Evolutionary conservation across 441 rosid species (phyloP).

Genomic region (Arabidopsis lyrata): DNA sequence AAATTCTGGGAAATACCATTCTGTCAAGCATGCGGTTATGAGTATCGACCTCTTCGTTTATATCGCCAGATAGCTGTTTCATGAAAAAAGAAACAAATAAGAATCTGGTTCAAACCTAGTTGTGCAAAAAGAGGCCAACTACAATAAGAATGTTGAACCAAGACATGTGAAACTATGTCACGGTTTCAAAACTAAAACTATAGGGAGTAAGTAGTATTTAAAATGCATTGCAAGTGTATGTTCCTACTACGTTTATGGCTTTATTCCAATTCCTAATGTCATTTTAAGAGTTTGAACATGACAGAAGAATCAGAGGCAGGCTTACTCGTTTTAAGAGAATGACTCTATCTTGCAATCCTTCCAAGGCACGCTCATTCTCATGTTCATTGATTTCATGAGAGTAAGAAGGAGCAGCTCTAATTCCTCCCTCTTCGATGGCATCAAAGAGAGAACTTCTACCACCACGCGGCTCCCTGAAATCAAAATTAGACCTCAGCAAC

Average conservation of each 20-base stretch:
- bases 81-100: slow-evolving; percentile 27
- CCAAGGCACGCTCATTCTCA: slow-evolving; percentile 91
- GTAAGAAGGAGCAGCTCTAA: slow-evolving; percentile 83
- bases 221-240: slow-evolving; percentile 6
- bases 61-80: slow-evolving; percentile 87
- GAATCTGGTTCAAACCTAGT: slow-evolving; percentile 16
- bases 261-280: background rate
- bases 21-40: slow-evolving; percentile 93
- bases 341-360: slow-evolving; percentile 93
- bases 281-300: background rate
- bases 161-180: slow-evolving; percentile 6
- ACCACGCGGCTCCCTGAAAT: slow-evolving; percentile 74
- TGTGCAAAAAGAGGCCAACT: background rate
- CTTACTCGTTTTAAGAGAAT: slow-evolving; percentile 87
- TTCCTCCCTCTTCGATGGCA: slow-evolving; percentile 97
- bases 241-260: background rate
- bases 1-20: slow-evolving; percentile 62
- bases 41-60: slow-evolving; percentile 89
- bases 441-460: slow-evolving; percentile 82
- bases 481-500: slow-evolving; percentile 22
- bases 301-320: slow-evolving; percentile 28
- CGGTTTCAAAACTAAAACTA: background rate
- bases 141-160: no score
- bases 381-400: slow-evolving; percentile 93
- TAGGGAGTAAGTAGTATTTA: background rate